Evolutionary conservation across 345 rosid genomes (phyloP).

Genomic region (Hibiscus trionum): DNA sequence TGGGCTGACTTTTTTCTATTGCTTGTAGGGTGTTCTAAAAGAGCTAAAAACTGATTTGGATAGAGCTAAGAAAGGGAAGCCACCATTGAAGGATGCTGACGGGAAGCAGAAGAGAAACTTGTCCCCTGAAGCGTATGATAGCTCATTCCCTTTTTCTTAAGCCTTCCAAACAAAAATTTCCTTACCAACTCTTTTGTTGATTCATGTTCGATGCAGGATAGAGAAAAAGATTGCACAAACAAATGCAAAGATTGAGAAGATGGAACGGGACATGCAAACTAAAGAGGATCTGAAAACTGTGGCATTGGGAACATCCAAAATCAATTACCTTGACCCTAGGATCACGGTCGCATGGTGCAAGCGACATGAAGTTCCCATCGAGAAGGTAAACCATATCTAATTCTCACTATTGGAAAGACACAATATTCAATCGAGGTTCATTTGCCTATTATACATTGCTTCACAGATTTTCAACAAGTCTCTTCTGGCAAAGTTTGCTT

Average conservation of each 20-base stretch:
- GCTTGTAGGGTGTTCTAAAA: conserved; percentile 45
- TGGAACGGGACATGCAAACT: conserved; percentile 57
- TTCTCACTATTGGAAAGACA: neutral
- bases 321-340: conserved; percentile 95
- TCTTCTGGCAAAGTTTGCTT: conserved; percentile 81
- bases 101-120: conserved; percentile 81
- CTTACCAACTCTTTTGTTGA: neutral
- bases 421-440: neutral
- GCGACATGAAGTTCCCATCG: conserved; percentile 94
- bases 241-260: conserved; percentile 64
- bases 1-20: conserved; percentile 16
- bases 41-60: conserved; percentile 70
- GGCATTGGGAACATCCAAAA: conserved; percentile 91
- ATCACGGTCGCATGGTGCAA: conserved; percentile 99
- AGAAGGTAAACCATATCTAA: conserved; percentile 53
- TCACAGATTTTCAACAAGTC: conserved; percentile 87
- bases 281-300: conserved; percentile 92
- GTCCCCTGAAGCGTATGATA: conserved; percentile 68
- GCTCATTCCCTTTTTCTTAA: conserved; percentile 9
- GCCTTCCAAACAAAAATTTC: neutral
- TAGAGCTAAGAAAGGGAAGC: conserved; percentile 81
- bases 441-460: neutral
- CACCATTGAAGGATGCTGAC: conserved; percentile 71
- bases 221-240: conserved; percentile 67
- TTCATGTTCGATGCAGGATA: conserved; percentile 16